Evolutionary conservation across 1,139 yeast species (phyloP), one percentile per base, ranked within the genome.

Genomic region (Yamadazyma triangularis): DNA sequence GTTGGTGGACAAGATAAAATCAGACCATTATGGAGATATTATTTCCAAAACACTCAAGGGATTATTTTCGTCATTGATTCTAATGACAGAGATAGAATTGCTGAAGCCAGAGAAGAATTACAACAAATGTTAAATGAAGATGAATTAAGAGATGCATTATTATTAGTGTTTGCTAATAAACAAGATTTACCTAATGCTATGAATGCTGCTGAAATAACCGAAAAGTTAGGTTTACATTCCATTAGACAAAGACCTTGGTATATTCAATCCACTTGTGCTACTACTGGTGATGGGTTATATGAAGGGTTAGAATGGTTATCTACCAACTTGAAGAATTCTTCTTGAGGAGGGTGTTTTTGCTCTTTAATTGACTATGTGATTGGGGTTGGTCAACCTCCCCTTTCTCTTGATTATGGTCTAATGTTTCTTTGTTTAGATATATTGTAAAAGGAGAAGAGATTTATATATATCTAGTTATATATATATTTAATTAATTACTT

Each of bases 221-320:
- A 61, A 45, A 61, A 60, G 47, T 59, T 61, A 42, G 67, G 68
- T 19, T 61, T 61, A 44, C 66, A 61, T 41, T 59, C 66, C 25
- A 60, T 61, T 41, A 55, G 68, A 48, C 67, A 59, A 50, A 57
- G 68, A 50, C 68, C 67, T 30, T 61, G 68, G 68, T 61, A 61
- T 44, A 61, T 61, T 39, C 68, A 61, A 47, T 58, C 67, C 28
- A 61, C 68, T 34, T 61, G 68, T 51, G 68, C 68, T 29, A 61
- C 68, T 27, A 55, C 67, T 29, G 68, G 68, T 44, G 68, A 61
- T 40, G 68, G 68, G 35, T 60, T 61, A 45, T 61, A 61, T 39
- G 68, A 61, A 49, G 68, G 68, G 45, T 60, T 61, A 42, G 68
- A 61, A 54, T 61, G 68, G 68, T 59, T 61, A 41, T 57, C 67